Conservation (phyloP, 2,329 filamentous ascomycete species). For the Zymoseptoria brevis region DNA sequence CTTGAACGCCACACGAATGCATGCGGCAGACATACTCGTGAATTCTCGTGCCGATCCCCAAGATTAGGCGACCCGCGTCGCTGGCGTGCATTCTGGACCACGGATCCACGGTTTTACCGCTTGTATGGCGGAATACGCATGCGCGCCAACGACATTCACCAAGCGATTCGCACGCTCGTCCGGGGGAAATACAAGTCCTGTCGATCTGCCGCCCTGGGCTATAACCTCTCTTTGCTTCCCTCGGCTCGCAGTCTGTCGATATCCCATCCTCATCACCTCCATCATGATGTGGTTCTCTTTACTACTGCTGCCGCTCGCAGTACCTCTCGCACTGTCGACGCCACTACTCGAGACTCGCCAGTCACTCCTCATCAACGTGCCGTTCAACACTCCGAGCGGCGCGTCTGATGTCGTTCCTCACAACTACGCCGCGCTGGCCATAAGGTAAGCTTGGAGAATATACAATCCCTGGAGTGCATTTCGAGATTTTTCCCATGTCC, state of each 20-base stretch:
- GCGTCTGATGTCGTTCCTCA: constrained; percentile 3
- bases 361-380: background rate
- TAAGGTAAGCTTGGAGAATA: background rate
- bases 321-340: constrained; percentile 2
- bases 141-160: background rate
- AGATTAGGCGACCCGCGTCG: background rate
- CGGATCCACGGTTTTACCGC: background rate
- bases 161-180: background rate
- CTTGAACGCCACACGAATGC: background rate
- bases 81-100: background rate
- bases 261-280: background rate
- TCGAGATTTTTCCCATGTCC: background rate
- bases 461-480: background rate
- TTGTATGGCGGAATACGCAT: background rate
- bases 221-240: background rate
- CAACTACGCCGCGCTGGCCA: background rate
- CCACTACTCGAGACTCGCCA: constrained; percentile 2
- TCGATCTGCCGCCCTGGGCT: background rate
- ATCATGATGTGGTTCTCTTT: constrained; percentile 7
- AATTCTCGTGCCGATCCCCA: background rate
- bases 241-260: background rate
- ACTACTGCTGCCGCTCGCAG: constrained; percentile 7
- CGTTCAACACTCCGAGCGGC: constrained; percentile 1
- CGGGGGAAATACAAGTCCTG: background rate
- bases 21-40: background rate